Conservation (phyloP, 2,329 filamentous ascomycete species). For the Fonsecaea multimorphosa region DNA sequence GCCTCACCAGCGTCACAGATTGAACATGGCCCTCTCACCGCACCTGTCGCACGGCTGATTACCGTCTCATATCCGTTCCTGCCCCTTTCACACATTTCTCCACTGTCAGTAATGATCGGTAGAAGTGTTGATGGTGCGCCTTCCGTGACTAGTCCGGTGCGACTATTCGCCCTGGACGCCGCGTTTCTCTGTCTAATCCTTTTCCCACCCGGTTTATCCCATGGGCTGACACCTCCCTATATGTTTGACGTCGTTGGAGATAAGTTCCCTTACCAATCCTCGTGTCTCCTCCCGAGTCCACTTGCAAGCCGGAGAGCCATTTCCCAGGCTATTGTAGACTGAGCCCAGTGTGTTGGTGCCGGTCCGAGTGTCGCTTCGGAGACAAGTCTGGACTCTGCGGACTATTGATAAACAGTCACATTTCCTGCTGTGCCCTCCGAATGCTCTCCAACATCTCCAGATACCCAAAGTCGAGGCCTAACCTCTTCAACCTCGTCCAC, state of each 20-base stretch:
- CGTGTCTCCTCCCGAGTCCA: constrained; percentile 11
- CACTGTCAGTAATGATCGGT: constrained; percentile 13
- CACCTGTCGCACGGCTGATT: constrained; percentile 4
- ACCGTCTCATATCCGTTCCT: constrained; percentile 18
- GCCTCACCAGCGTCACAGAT: neutral
- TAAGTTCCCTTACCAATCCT: neutral
- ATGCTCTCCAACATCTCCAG: constrained; percentile 37
- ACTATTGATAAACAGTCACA: constrained; percentile 8
- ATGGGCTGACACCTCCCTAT: constrained; percentile 27
- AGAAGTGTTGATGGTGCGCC: constrained; percentile 23
- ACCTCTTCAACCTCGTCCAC: constrained; percentile 25
- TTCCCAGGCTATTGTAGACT: constrained; percentile 2
- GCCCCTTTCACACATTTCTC: constrained; percentile 11
- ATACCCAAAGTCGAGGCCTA: constrained; percentile 25
- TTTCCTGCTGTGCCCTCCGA: constrained; percentile 14
- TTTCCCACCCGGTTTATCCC: constrained; percentile 33
- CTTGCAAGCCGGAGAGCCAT: constrained; percentile 4
- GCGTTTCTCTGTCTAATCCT: constrained; percentile 4
- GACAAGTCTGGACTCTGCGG: neutral
- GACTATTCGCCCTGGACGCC: constrained; percentile 23
- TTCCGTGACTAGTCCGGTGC: constrained; percentile 18
- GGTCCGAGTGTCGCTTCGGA: constrained; percentile 11
- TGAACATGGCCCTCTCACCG: constrained; percentile 9
- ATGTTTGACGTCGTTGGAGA: constrained; percentile 16
- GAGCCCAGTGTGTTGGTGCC: constrained; percentile 14